Percentiles rank a stretch among this genome's conserved stretches.
These are phyloP conservation scores for Rhodotorula toruloides DNA, from an alignment of 768 basidiomycete species.

Conservation along the genomic window DNA sequence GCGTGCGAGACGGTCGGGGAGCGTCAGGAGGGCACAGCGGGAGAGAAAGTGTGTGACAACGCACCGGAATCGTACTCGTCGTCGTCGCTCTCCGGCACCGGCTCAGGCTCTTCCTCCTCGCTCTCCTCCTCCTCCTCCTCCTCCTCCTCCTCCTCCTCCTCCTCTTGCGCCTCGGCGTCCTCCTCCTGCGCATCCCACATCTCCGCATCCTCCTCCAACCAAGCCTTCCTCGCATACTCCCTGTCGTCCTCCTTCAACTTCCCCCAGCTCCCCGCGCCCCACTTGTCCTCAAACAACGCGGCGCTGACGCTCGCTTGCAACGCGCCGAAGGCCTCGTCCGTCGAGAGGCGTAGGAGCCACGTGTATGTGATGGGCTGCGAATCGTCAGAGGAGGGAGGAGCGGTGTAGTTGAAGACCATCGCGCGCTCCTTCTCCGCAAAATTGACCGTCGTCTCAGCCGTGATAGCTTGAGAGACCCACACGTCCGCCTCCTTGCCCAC, in stretches of 20 bases:
- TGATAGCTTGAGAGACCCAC: constrained; percentile 41
- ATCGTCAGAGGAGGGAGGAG: background rate
- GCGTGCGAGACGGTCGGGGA: background rate
- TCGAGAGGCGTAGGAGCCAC: constrained; percentile 77
- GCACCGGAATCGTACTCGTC: constrained; percentile 25
- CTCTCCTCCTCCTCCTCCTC: constrained; percentile 48
- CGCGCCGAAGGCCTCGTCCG: constrained; percentile 55
- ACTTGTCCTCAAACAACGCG: constrained; percentile 64
- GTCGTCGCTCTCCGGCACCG: constrained; percentile 13
- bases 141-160: constrained; percentile 59
- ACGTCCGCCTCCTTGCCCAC: constrained; percentile 22
- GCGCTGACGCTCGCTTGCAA: constrained; percentile 64
- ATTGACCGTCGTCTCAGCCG: constrained; percentile 39
- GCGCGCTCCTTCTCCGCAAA: constrained; percentile 50
- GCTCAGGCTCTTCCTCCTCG: constrained; percentile 39
- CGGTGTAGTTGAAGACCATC: constrained; percentile 77
- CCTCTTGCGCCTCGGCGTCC: constrained; percentile 58
- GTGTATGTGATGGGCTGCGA: constrained; percentile 50
- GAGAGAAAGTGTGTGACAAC: background rate
- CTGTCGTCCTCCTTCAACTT: constrained; percentile 73
- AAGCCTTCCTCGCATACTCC: constrained; percentile 68
- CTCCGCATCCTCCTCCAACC: constrained; percentile 68
- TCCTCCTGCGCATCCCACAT: constrained; percentile 69
- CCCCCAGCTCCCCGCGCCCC: constrained; percentile 55
- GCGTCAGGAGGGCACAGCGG: background rate